Evolutionary conservation across 1,284 basidiomycete species (phyloP).

Genomic region (Cryptococcus wingfieldii): DNA sequence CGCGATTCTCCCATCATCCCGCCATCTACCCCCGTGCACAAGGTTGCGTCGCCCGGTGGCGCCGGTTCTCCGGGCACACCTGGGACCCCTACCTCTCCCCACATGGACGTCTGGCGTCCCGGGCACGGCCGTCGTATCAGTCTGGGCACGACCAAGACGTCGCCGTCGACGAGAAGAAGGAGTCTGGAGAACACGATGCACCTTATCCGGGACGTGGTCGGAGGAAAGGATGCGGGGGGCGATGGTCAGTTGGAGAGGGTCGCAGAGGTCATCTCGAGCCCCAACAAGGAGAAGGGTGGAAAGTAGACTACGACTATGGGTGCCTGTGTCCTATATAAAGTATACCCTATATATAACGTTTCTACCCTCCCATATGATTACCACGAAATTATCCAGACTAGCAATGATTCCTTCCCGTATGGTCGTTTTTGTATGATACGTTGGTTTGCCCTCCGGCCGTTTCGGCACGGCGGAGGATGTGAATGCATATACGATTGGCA

Average conservation of each 20-base stretch:
- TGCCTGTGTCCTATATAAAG: too few species aligned
- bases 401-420: too few species aligned
- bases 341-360: too few species aligned
- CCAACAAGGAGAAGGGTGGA: slow-evolving; percentile 20
- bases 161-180: slow-evolving; percentile 84
- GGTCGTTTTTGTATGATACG: too few species aligned
- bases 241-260: slow-evolving; percentile 44
- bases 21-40: slow-evolving; percentile 6
- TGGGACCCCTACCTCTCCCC: slow-evolving; percentile 3
- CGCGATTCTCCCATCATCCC: slow-evolving; percentile 11
- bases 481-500: too few species aligned
- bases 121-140: slow-evolving; percentile 84
- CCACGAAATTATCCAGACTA: too few species aligned
- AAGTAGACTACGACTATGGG: too few species aligned
- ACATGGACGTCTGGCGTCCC: slow-evolving; percentile 34
- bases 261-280: slow-evolving; percentile 48
- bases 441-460: too few species aligned
- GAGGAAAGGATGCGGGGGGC: slow-evolving; percentile 56
- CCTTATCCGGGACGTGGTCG: slow-evolving; percentile 84
- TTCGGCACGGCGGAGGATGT: too few species aligned
- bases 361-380: too few species aligned
- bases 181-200: slow-evolving; percentile 95
- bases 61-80: slow-evolving; percentile 48
- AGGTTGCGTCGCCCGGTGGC: slow-evolving; percentile 7
- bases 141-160: slow-evolving; percentile 93